Conservation (phyloP, 2,329 filamentous ascomycete genomes). For the Nigrograna mackinnonii region DNA sequence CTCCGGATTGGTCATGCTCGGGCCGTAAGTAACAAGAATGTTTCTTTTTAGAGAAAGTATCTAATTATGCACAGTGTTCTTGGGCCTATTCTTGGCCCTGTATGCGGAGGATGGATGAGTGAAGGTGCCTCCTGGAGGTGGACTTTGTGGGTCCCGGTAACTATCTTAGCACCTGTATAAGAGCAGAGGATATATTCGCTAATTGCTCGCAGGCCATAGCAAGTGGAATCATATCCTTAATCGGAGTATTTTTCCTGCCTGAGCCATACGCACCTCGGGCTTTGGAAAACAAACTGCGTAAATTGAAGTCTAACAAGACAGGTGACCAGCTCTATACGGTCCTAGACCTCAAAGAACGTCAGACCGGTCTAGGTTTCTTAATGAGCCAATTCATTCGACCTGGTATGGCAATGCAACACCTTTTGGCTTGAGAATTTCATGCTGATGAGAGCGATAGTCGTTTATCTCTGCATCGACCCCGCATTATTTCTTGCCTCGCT, state of each 20-base stretch:
- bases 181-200: constrained; percentile 3
- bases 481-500: constrained; percentile 9
- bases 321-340: constrained; percentile 11
- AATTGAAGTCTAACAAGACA: background rate
- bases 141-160: constrained; percentile 14
- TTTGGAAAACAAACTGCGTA: constrained; percentile 6
- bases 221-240: constrained; percentile 8
- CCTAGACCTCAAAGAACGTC: constrained; percentile 6
- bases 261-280: constrained; percentile 12
- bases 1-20: constrained; percentile 12
- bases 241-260: constrained; percentile 4
- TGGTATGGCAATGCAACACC: too few relatives aligned
- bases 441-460: background rate
- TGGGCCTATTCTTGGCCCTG: constrained; percentile 14
- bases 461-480: constrained; percentile 11
- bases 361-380: constrained; percentile 2
- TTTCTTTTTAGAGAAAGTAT: background rate
- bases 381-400: constrained; percentile 10
- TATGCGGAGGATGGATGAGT: constrained; percentile 17
- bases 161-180: too few relatives aligned
- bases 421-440: too few relatives aligned
- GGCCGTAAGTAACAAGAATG: constrained; percentile 6
- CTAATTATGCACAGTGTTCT: constrained; percentile 2
- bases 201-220: constrained; percentile 8
- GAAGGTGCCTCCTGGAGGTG: constrained; percentile 13